Evolutionary conservation across 2,329 filamentous ascomycete species (phyloP).

Genomic region (Microascus cirrosus): DNA sequence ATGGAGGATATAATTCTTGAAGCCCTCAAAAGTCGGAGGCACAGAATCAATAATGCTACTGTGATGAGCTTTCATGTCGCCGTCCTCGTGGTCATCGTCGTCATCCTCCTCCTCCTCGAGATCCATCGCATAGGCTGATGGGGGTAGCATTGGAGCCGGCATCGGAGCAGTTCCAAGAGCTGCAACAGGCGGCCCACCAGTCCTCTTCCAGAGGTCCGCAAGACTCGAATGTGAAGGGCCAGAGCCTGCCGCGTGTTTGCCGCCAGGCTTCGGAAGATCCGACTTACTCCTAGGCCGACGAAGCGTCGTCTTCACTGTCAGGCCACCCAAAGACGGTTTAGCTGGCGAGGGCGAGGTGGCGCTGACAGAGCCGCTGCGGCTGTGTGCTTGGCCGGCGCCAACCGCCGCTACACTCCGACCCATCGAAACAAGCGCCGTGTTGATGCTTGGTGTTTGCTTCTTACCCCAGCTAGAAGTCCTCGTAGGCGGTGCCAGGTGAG

Average conservation of each 20-base stretch:
- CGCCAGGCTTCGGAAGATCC: conserved; percentile 30
- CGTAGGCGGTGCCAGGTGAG: conserved; percentile 35
- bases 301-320: conserved; percentile 35
- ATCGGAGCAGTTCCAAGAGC: conserved; percentile 22
- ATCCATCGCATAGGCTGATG: conserved; percentile 13
- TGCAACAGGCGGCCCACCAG: conserved; percentile 42
- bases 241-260: conserved; percentile 11
- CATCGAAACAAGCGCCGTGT: conserved; percentile 46
- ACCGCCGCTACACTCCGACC: conserved; percentile 43
- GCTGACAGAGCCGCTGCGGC: conserved; percentile 48
- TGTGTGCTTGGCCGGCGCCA: conserved; percentile 36
- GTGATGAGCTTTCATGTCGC: conserved; percentile 50
- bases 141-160: not conserved
- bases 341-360: conserved; percentile 38
- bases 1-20: conserved; percentile 60
- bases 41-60: conserved; percentile 55
- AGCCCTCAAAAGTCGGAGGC: conserved; percentile 63
- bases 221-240: conserved; percentile 30
- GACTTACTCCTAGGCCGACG: conserved; percentile 46
- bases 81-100: conserved; percentile 51
- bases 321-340: conserved; percentile 32
- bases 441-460: conserved; percentile 41
- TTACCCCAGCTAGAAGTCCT: conserved; percentile 41
- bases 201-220: conserved; percentile 37
- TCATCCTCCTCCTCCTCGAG: conserved; percentile 44